Percentiles rank a stretch among this genome's conserved stretches.
Conservation (phyloP, 495 filamentous ascomycete genomes). For the Aspergillus incahuasiensis region DNA sequence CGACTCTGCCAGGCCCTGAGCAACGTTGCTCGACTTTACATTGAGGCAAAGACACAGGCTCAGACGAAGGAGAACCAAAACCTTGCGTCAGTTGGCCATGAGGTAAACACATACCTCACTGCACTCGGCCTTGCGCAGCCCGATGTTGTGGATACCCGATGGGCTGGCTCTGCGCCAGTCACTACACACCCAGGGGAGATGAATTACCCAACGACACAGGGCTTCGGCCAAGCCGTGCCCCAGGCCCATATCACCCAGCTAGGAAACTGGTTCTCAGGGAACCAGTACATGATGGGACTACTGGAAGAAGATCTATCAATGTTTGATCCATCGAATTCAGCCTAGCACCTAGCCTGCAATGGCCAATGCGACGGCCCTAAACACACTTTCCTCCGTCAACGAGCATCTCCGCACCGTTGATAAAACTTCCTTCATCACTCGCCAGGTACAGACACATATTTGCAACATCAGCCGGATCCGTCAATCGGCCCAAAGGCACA, state of each 20-base stretch:
- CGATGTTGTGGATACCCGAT: conserved; percentile 15
- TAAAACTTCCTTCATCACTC: conserved; percentile 62
- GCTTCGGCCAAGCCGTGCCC: conserved; percentile 4
- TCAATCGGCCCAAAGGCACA: conserved; percentile 61
- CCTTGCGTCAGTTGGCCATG: conserved; percentile 48
- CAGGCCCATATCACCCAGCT: conserved; percentile 43
- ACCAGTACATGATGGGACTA: conserved; percentile 59
- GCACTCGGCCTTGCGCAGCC: conserved; percentile 58
- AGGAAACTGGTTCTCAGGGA: conserved; percentile 65
- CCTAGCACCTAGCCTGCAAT: background rate
- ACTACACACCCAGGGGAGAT: conserved; percentile 13
- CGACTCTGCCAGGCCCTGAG: conserved; percentile 57
- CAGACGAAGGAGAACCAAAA: conserved; percentile 37
- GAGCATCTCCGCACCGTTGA: conserved; percentile 57
- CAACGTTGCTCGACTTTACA: conserved; percentile 57
- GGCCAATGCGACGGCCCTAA: conserved; percentile 8
- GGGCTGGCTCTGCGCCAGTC: conserved; percentile 10
- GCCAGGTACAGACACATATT: conserved; percentile 63
- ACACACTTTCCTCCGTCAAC: conserved; percentile 37
- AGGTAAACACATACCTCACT: conserved; percentile 62
- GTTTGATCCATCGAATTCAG: conserved; percentile 35
- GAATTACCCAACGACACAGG: background rate
- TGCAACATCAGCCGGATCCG: conserved; percentile 61
- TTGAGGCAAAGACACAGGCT: conserved; percentile 52
- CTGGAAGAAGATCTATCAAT: conserved; percentile 56